These are phyloP conservation scores for Pugionium cornutum DNA, from an alignment of 345 rosid genomes.

Conservation along the genomic window DNA sequence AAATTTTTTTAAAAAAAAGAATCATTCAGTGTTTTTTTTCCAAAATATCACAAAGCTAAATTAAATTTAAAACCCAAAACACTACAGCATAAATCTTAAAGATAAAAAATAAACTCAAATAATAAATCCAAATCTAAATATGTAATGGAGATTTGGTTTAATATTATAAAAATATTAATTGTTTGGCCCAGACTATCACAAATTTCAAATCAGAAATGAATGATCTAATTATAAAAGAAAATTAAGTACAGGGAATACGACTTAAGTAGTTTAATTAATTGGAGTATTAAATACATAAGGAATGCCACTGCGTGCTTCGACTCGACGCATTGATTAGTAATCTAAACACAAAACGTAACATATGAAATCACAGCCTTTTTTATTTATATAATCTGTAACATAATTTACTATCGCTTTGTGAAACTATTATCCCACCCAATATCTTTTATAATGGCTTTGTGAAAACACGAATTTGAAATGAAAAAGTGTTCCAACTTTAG, in stretches of 20 bases:
- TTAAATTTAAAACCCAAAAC: no score
- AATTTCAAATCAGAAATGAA: background rate
- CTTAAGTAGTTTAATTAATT: constrained; percentile 1
- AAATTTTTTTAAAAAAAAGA: no score
- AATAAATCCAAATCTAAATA: no score
- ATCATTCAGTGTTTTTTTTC: no score
- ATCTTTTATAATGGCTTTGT: constrained; percentile 5
- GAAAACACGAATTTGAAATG: constrained; percentile 7
- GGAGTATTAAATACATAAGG: background rate
- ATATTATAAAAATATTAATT: background rate
- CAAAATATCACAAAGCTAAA: no score
- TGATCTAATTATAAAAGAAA: background rate
- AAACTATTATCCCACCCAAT: constrained; percentile 21
- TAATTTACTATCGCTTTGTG: background rate
- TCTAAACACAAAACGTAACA: constrained; percentile 5
- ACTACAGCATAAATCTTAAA: no score
- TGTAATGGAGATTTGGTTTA: no score
- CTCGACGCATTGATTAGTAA: background rate
- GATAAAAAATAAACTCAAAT: no score
- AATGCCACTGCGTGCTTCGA: constrained; percentile 1
- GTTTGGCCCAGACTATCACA: background rate
- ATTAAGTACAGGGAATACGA: background rate
- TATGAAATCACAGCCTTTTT: background rate
- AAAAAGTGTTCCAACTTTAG: constrained; percentile 4
- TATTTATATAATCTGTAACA: background rate